Evolutionary conservation across 495 filamentous ascomycete genomes (phyloP).

Genomic region (Podospora pseudocomata): DNA sequence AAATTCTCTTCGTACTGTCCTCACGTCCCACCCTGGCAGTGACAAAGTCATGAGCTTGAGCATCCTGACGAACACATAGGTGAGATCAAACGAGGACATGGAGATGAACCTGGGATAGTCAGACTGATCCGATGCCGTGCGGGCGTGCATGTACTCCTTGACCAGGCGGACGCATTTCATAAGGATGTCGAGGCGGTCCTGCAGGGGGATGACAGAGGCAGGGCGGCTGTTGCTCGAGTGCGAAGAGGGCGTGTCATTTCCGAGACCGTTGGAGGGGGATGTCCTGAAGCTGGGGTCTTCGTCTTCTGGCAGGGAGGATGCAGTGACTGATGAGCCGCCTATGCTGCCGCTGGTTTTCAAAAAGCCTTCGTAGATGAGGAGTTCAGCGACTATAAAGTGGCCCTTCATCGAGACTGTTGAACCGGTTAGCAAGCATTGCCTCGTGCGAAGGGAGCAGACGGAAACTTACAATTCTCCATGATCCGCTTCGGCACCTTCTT

Average conservation of each 20-base stretch:
- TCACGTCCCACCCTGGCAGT: slow-evolving; percentile 26
- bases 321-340: neutral
- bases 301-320: neutral
- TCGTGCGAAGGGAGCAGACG: neutral
- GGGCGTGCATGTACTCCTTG: slow-evolving; percentile 22
- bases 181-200: slow-evolving; percentile 21
- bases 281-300: neutral
- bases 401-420: slow-evolving; percentile 22
- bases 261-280: neutral
- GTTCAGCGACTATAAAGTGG: slow-evolving; percentile 29
- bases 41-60: slow-evolving; percentile 28
- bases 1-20: slow-evolving; percentile 18
- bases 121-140: slow-evolving; percentile 9
- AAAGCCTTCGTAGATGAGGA: slow-evolving; percentile 27
- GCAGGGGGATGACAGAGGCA: neutral
- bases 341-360: slow-evolving; percentile 14
- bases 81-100: slow-evolving; percentile 27
- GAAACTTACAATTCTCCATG: slow-evolving; percentile 17
- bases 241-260: neutral
- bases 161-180: slow-evolving; percentile 22
- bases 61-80: slow-evolving; percentile 29
- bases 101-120: slow-evolving; percentile 28
- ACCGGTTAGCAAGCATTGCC: neutral
- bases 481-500: slow-evolving; percentile 20
- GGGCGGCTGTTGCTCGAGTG: neutral